Conservation (phyloP, 495 filamentous ascomycete genomes). For the Chlorociboria aeruginascens region DNA sequence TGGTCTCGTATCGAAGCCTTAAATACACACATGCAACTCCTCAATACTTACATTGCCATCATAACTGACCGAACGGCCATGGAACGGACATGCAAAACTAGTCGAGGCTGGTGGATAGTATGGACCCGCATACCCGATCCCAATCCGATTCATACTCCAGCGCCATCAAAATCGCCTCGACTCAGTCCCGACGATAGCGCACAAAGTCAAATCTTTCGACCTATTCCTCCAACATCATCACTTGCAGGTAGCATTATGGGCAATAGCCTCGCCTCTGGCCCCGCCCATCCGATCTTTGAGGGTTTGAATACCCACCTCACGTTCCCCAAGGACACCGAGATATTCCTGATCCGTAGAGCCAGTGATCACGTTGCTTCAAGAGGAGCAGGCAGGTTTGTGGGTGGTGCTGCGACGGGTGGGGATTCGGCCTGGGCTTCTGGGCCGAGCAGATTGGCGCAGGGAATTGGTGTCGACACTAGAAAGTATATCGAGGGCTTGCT, state of each 20-base stretch:
- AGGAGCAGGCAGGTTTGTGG: slow-evolving; percentile 17
- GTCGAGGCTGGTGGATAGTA: slow-evolving; percentile 90
- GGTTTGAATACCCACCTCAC: background rate
- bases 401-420: slow-evolving; percentile 9
- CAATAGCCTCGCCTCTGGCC: slow-evolving; percentile 10
- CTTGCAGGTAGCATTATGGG: slow-evolving; percentile 4
- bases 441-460: slow-evolving; percentile 60
- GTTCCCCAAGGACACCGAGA: slow-evolving; percentile 43
- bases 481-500: slow-evolving; percentile 77
- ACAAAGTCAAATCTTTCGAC: background rate
- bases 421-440: slow-evolving; percentile 34
- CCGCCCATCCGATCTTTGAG: slow-evolving; percentile 17
- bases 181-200: slow-evolving; percentile 4
- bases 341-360: slow-evolving; percentile 69
- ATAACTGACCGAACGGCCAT: slow-evolving; percentile 45
- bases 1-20: slow-evolving; percentile 86
- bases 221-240: background rate
- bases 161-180: slow-evolving; percentile 1
- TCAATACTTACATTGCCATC: slow-evolving; percentile 61
- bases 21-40: slow-evolving; percentile 75
- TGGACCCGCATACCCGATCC: slow-evolving; percentile 64
- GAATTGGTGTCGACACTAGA: slow-evolving; percentile 77
- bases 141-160: slow-evolving; percentile 9
- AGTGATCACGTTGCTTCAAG: slow-evolving; percentile 42
- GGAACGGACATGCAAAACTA: slow-evolving; percentile 87